Evolutionary conservation across 2,329 filamentous ascomycete species (phyloP), one percentile per base, ranked within the genome.

Genomic region (Arachnomyces sp.): DNA sequence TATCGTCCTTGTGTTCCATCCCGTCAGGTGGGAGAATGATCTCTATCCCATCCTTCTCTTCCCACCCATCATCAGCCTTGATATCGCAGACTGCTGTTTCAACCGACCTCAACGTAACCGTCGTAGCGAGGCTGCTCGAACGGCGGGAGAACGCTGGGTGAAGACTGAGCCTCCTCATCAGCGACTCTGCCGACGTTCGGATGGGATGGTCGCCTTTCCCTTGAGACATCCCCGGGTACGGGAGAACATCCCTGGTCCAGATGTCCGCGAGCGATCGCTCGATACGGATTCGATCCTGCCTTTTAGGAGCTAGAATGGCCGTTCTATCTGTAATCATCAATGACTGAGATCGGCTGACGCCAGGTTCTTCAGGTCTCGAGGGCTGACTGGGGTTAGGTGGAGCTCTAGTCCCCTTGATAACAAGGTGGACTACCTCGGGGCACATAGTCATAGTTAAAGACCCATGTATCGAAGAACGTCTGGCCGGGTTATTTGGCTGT

Each of bases 151-250:
- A 89, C 35, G 82, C 82, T 49, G 76, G 82, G 11, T 84, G 75
- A 54, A 86, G 81, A 61, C 85, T 94, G 47, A 95, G 73, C 58
- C 89, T 93, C 38, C 88, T 77, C 67, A 94, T 94, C 55, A 94
- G 77, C 1, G 84, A 84, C 28, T 85, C 87, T 9, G 88, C 84
- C n/a, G 83, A 87, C 31, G 77, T 77, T 37, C 84, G 74, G 34
- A 92, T 81, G 3, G 86, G 68, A 54, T 84, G 78, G 51, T 94
- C 83, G 65, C 66, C 78, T 60, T 58, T 77, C 60, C 65, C 79
- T 60, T 62, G 70, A 25, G 75, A 76, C 76, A 94, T 89, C 1
- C 87, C 87, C 12, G 89, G 87, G 55, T 83, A 92, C 1, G 88
- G 87, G 31, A 95, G 65, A 13, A 78, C 62, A 41, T 93, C 84